Evolutionary conservation across 1,284 basidiomycete genomes (phyloP), one percentile per base, ranked within the genome.

Genomic region (Ustilago curta): DNA sequence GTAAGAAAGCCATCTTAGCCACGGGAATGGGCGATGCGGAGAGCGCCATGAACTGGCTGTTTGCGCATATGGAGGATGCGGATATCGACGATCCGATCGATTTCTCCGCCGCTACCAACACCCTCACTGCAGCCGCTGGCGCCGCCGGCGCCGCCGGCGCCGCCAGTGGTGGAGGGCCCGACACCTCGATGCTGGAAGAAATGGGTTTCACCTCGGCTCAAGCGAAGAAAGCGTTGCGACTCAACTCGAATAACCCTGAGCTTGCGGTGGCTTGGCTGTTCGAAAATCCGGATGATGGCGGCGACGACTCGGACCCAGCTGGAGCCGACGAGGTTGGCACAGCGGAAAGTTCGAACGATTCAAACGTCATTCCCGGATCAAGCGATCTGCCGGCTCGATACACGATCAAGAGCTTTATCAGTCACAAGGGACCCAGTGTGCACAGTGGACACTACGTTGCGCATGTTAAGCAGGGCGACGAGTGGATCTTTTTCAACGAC

Each of bases 261-360:
- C 89, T 92, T 25, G 95, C 95, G 0, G 90, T 98, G 3, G 95
- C 97, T 75, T 99, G 96, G 96, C 87, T 98, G n/a, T 98, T 99
- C 86, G 93, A 90, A 69, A 93, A 99, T 81, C 92, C 95, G 0
- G 94, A 94, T 62, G 95, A 97, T 77, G 88, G 85, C 1, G 94
- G 94, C 21, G 92, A 79, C 2, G 90, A 91, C 18, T n/a, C 19
- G 8, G 3, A 77, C 1, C 64, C 48, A 25, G 42, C 42, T 29
- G 32, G 43, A 9, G 25, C 51, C 11, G 54, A 43, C 3, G 52
- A 40, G n/a, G 35, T 9, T 8, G 59, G 6, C 21, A 58, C 39
- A 4, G 61, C 31, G 16, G 58, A 63, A 23, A 29, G 14, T 9
- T 62, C 62, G 8, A 53, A 27, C 4, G 43, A 19, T 14, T 49